Evolutionary conservation across 2,329 filamentous ascomycete species (phyloP).

Genomic region (Aureobasidium sp.): DNA sequence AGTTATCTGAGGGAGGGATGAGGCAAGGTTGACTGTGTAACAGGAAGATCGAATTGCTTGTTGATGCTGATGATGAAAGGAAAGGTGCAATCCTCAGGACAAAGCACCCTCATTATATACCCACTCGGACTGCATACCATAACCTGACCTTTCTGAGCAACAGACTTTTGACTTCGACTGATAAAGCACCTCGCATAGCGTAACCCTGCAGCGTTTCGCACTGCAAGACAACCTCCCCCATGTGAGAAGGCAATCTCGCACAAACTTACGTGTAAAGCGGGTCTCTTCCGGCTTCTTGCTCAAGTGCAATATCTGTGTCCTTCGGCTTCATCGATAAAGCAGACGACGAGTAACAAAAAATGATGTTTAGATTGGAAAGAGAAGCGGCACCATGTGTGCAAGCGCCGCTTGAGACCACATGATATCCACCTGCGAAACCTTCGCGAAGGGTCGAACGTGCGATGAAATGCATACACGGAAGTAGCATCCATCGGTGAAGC

Average conservation of each 20-base stretch:
- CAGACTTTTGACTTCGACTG: slow-evolving; percentile 16
- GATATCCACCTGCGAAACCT: slow-evolving; percentile 9
- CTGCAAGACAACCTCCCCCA: not conserved
- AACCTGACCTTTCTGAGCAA: slow-evolving; percentile 9
- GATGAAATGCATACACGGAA: slow-evolving; percentile 5
- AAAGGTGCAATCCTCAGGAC: not conserved
- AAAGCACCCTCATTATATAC: slow-evolving; percentile 10
- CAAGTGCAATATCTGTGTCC: slow-evolving; percentile 6
- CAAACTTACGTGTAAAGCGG: not conserved
- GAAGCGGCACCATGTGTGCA: not conserved
- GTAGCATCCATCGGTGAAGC: not conserved
- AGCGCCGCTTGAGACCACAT: slow-evolving; percentile 5
- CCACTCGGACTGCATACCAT: not conserved
- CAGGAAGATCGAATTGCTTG: not conserved
- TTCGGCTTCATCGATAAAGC: not conserved
- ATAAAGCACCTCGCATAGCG: slow-evolving; percentile 18
- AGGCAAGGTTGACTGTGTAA: not conserved
- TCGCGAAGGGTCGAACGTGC: not conserved
- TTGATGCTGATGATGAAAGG: slow-evolving; percentile 4
- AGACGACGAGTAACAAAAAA: slow-evolving; percentile 15
- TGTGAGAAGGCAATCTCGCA: not conserved
- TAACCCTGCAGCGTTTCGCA: slow-evolving; percentile 16
- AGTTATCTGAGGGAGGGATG: not conserved
- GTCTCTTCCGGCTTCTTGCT: slow-evolving; percentile 11
- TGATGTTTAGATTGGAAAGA: not conserved